Percentiles rank a stretch among this genome's conserved stretches.
These are phyloP conservation scores for Rhizophagus clarus DNA, from an alignment of 192 early-diverging fungal genomes.

Conservation along the genomic window DNA sequence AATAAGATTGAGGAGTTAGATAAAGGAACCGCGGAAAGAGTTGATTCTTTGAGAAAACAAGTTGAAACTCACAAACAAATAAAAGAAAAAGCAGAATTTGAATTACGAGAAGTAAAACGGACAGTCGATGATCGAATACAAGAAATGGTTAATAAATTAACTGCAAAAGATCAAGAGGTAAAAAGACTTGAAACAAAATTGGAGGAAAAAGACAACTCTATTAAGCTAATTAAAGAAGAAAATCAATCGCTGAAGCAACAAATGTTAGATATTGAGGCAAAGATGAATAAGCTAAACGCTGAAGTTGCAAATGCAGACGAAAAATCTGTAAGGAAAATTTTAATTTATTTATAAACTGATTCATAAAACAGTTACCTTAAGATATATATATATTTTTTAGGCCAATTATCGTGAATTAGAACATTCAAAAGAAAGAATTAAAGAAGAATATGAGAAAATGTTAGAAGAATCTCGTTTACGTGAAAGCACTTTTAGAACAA, in stretches of 20 bases:
- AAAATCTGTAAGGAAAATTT: conserved; percentile 36
- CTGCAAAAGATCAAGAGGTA: conserved; percentile 20
- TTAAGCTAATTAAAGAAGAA: conserved; percentile 29
- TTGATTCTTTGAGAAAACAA: conserved; percentile 30
- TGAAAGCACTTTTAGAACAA: conserved; percentile 66
- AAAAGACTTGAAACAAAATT: background rate
- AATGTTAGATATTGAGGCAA: conserved; percentile 32
- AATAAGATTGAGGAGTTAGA: conserved; percentile 42
- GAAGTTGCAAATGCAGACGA: conserved; percentile 35
- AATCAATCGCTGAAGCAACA: conserved; percentile 34
- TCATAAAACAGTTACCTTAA: background rate
- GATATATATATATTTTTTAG: conserved; percentile 35
- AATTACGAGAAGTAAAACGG: conserved; percentile 35
- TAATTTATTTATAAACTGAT: background rate
- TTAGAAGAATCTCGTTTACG: conserved; percentile 68
- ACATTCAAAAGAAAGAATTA: conserved; percentile 38
- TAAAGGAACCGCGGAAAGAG: conserved; percentile 45
- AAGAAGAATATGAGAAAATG: conserved; percentile 53
- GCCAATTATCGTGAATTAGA: conserved; percentile 52
- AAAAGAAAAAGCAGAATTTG: conserved; percentile 38
- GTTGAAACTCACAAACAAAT: conserved; percentile 34
- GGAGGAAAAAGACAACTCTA: conserved; percentile 1
- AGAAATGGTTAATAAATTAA: conserved; percentile 11
- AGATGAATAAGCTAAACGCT: conserved; percentile 31
- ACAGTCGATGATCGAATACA: conserved; percentile 2